Percentiles rank a stretch among this genome's conserved stretches.
Conservation (phyloP, 768 basidiomycete species). For the Thelephora ganbajun region DNA sequence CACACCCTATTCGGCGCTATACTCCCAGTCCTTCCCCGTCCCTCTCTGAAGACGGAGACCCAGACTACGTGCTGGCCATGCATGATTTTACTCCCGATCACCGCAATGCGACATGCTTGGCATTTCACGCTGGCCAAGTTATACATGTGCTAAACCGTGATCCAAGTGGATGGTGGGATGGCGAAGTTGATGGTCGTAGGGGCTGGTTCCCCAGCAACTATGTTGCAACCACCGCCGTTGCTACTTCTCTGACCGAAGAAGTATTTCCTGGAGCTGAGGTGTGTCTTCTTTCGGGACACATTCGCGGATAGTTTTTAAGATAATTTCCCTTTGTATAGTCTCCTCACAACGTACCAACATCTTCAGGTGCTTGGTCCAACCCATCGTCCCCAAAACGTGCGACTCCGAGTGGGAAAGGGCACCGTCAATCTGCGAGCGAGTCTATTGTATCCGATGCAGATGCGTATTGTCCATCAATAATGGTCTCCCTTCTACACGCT, state of each 20-base stretch:
- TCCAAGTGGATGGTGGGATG: conserved; percentile 95
- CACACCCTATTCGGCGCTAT: conserved; percentile 4
- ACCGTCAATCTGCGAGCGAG: conserved; percentile 31
- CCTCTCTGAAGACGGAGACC: conserved; percentile 8
- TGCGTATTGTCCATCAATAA: conserved; percentile 56
- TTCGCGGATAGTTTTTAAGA: not conserved
- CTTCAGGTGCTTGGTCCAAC: conserved; percentile 40
- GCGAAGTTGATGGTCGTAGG: conserved; percentile 73
- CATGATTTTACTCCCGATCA: conserved; percentile 77
- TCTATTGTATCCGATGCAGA: conserved; percentile 35
- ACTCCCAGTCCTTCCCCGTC: not conserved
- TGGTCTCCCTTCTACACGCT: conserved; percentile 76
- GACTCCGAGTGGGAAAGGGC: conserved; percentile 23
- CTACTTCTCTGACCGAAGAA: conserved; percentile 43
- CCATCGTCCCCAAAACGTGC: conserved; percentile 22
- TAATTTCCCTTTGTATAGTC: not conserved
- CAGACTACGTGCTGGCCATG: conserved; percentile 80
- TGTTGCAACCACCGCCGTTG: conserved; percentile 43
- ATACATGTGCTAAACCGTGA: conserved; percentile 87
- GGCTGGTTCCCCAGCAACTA: conserved; percentile 99
- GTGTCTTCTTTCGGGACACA: conserved; percentile 14
- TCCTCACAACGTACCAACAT: conserved; percentile 12
- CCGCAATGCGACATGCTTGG: conserved; percentile 65
- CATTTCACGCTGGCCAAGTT: conserved; percentile 82
- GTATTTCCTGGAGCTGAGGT: conserved; percentile 29